Conservation (phyloP, 2,329 filamentous ascomycete genomes). For the Penicillium sp. region DNA sequence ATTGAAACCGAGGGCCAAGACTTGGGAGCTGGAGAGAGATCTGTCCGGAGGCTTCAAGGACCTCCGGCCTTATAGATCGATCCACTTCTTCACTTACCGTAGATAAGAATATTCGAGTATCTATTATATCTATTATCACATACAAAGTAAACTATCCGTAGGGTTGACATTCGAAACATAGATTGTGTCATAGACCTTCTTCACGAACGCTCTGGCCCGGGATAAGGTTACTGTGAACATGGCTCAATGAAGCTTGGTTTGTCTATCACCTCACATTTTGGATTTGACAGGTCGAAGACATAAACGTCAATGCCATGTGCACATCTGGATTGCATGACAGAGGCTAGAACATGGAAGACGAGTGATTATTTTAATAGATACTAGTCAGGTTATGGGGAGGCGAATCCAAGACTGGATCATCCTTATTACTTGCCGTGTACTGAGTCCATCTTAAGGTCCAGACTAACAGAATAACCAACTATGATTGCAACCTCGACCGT, state of each 20-base stretch:
- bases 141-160: background rate
- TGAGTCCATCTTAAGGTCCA: background rate
- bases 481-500: background rate
- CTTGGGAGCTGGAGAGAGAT: background rate
- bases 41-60: constrained; percentile 1
- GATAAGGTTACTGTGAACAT: constrained; percentile 4
- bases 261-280: background rate
- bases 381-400: background rate
- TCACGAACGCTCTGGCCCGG: background rate
- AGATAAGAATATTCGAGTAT: background rate
- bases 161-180: background rate
- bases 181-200: background rate
- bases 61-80: constrained; percentile 1
- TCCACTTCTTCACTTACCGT: background rate
- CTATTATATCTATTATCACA: background rate
- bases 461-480: background rate
- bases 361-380: background rate
- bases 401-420: background rate
- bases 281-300: background rate
- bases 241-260: constrained; percentile 7
- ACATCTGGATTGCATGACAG: background rate
- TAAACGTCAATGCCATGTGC: background rate
- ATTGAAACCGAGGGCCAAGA: constrained; percentile 3
- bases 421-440: background rate
- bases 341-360: background rate